Evolutionary conservation across 441 rosid species (phyloP), one percentile per base, ranked within the genome.

Genomic region (Gossypium trilobum): DNA sequence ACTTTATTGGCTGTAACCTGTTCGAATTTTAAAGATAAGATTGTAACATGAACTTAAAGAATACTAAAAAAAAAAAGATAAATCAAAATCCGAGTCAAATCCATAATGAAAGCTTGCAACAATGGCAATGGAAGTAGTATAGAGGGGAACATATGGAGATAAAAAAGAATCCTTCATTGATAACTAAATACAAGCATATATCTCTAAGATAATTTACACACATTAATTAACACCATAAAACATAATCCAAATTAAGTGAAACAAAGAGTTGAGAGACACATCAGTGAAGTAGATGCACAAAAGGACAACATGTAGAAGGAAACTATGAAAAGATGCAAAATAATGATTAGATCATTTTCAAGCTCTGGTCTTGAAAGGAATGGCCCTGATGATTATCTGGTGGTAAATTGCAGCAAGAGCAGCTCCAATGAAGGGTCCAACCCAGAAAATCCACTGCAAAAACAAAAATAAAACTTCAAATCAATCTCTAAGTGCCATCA

Each of bases 401-500:
- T 92, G 96, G 87, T 92, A 90, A 61, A 86, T 27, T 68, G 97
- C 96, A 81, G 97, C 97, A 71, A 92, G 93, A 0, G 91, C 91
- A 80, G 96, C 96, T 79, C 97, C 96, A 39, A 89, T 85, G 87
- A 90, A 89, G 2, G 97, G 97, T 60, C 97, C 96, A 8, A 89
- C 89, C 97, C 97, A 92, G 87, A 92, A 92, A 71, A 92, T 77
- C 97, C 97, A 92, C 95, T 92, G 86, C 68, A 72, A 67, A 6
- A 44, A 52, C 14, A 14, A 31, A 61, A 8, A 29, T 0, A 29
- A 33, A 19, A 5, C 42, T 31, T 22, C 2, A 65, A 73, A 48
- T 48, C 54, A 48, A 48, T 48, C 52, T 42, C 48, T 48, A 11
- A 48, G 4, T 14, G n/a, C 4, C 17, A n/a, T 48, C 54, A 4